Conservation (phyloP, 345 rosid species). For the Citrus cavaleriei region DNA sequence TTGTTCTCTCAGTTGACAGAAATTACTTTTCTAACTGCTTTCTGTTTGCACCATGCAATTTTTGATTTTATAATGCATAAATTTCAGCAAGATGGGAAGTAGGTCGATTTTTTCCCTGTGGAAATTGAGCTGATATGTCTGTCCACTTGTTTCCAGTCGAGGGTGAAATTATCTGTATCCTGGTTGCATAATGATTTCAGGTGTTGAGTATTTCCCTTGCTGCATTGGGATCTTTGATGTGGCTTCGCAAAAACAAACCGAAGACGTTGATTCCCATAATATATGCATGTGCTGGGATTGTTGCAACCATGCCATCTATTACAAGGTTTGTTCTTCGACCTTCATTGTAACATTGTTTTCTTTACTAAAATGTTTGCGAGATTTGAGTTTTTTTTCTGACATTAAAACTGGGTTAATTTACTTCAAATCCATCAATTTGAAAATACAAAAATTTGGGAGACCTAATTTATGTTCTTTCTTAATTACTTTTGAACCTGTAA, state of each 20-base stretch:
- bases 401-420: no score
- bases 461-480: not conserved
- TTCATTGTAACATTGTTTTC: not conserved
- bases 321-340: conserved; percentile 44
- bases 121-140: not conserved
- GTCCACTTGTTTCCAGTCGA: not conserved
- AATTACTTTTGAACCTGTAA: not conserved
- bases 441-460: not conserved
- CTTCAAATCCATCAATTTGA: not conserved
- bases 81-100: not conserved
- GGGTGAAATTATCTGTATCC: not conserved
- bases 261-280: conserved; percentile 82
- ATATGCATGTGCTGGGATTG: conserved; percentile 78
- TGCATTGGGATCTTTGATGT: conserved; percentile 93
- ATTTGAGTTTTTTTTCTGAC: not conserved
- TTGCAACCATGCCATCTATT: conserved; percentile 97
- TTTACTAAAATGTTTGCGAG: not conserved
- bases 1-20: not conserved
- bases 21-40: not conserved
- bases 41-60: not conserved
- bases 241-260: conserved; percentile 97
- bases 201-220: conserved; percentile 88
- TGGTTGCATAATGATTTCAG: conserved; percentile 33
- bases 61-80: not conserved
- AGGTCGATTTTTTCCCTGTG: not conserved